phyloP scores from a whole-genome alignment of 2,329 filamentous ascomycete genomes.

The Alternaria triticimaculans region DNA sequence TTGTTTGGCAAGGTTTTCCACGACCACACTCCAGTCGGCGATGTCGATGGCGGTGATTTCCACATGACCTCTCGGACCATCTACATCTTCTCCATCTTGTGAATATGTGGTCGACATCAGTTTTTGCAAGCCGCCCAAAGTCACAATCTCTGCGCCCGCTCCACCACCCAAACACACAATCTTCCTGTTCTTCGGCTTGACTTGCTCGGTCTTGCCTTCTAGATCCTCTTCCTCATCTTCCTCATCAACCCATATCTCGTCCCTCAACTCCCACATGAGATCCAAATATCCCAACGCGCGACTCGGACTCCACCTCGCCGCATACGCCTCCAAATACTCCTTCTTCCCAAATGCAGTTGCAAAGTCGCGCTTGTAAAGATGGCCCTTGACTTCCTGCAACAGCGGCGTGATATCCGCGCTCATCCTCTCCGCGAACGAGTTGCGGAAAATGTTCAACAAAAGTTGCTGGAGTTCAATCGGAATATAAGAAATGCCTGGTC shows the following conservation, averaged over 20 bases:
- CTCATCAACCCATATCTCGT: conserved; percentile 16
- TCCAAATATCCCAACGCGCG: conserved; percentile 81
- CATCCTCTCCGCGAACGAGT: conserved; percentile 60
- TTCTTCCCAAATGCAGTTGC: conserved; percentile 74
- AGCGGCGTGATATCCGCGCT: conserved; percentile 59
- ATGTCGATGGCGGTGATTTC: conserved; percentile 77
- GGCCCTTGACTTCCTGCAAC: conserved; percentile 83
- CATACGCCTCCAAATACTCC: conserved; percentile 80
- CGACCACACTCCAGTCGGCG: conserved; percentile 75
- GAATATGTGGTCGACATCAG: conserved; percentile 29
- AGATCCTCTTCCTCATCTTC: not conserved
- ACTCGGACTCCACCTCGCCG: conserved; percentile 87
- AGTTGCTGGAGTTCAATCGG: conserved; percentile 68
- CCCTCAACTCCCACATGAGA: conserved; percentile 55
- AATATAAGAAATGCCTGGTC: conserved; percentile 35
- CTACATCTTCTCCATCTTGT: not conserved
- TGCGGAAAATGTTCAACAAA: conserved; percentile 75
- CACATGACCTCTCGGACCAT: not conserved
- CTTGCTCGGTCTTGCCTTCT: not conserved
- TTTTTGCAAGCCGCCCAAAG: conserved; percentile 62
- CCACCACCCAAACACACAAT: conserved; percentile 69
- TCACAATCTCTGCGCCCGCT: conserved; percentile 71
- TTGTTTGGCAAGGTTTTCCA: conserved; percentile 63
- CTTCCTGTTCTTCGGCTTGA: conserved; percentile 31
- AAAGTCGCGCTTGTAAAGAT: conserved; percentile 88